Evolutionary conservation across 228 moss, liverwort and hornwort genomes (phyloP).

Genomic region (Sphagnum fallax): DNA sequence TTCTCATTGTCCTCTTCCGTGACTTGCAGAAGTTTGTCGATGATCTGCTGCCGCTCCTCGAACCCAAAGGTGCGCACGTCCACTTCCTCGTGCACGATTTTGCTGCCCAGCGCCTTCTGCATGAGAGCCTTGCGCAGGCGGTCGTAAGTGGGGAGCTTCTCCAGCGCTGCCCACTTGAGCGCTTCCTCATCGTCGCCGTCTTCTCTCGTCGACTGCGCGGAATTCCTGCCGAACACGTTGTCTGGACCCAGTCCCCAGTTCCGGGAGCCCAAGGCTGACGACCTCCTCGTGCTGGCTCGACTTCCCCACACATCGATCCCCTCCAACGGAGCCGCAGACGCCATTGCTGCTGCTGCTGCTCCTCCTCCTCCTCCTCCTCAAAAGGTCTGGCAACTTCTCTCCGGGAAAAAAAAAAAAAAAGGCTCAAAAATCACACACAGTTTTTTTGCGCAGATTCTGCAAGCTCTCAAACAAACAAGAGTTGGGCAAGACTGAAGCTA

Average conservation of each 20-base stretch:
- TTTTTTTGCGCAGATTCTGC: too few relatives aligned
- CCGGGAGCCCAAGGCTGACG: too few relatives aligned
- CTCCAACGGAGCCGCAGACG: too few relatives aligned
- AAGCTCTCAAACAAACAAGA: too few relatives aligned
- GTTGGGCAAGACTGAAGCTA: too few relatives aligned
- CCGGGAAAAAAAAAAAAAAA: too few relatives aligned
- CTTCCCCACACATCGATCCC: too few relatives aligned
- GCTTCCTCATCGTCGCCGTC: neutral
- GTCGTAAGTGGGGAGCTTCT: neutral
- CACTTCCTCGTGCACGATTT: conserved; percentile 34
- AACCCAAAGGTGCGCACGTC: conserved; percentile 49
- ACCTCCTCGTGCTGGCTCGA: too few relatives aligned
- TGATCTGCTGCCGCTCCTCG: conserved; percentile 50
- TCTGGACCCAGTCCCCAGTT: neutral
- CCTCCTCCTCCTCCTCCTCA: too few relatives aligned
- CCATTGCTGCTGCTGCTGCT: too few relatives aligned
- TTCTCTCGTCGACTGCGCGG: neutral
- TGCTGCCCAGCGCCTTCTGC: conserved; percentile 1
- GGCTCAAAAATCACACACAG: too few relatives aligned
- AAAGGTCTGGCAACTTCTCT: too few relatives aligned
- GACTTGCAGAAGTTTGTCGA: conserved; percentile 41
- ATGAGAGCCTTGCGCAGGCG: neutral
- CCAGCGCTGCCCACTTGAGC: neutral
- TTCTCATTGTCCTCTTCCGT: conserved; percentile 60
- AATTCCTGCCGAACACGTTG: neutral